Percentiles rank a stretch among this genome's conserved stretches.
Conservation (phyloP, 257 asterid genomes). For the Nicotiana noctiflora region DNA sequence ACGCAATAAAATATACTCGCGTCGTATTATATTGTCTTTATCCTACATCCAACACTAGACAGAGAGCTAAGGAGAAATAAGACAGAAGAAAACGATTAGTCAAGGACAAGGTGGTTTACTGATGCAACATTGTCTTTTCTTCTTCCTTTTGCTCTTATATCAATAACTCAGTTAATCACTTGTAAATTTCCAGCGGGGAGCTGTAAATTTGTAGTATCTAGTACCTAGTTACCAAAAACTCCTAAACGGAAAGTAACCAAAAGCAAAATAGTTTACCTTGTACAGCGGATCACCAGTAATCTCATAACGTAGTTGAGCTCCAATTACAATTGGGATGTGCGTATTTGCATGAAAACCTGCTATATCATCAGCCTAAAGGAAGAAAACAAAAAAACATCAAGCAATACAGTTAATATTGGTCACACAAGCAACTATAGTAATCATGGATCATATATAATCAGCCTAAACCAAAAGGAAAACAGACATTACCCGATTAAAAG, state of each 20-base stretch:
- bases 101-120: not conserved
- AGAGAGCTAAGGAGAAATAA: not conserved
- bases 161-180: not conserved
- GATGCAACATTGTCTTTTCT: not conserved
- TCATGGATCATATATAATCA: not conserved
- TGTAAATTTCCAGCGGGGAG: not conserved
- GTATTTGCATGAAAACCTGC: slow-evolving; percentile 71
- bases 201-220: not conserved
- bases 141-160: not conserved
- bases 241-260: not conserved
- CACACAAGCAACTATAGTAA: not conserved
- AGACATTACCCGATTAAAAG: not conserved
- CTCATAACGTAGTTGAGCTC: slow-evolving; percentile 90
- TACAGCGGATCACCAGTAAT: slow-evolving; percentile 73
- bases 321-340: slow-evolving; percentile 76
- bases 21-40: not conserved
- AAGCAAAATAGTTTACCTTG: slow-evolving; percentile 34
- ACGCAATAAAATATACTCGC: not conserved
- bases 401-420: not conserved
- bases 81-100: not conserved
- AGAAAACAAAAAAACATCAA: not conserved
- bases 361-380: slow-evolving; percentile 61
- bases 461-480: not conserved
- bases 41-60: not conserved
- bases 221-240: not conserved